Percentiles rank a stretch among this genome's conserved stretches.
phyloP scores from a whole-genome alignment of 768 basidiomycete species.

The Candolleomyces efflorescens region DNA sequence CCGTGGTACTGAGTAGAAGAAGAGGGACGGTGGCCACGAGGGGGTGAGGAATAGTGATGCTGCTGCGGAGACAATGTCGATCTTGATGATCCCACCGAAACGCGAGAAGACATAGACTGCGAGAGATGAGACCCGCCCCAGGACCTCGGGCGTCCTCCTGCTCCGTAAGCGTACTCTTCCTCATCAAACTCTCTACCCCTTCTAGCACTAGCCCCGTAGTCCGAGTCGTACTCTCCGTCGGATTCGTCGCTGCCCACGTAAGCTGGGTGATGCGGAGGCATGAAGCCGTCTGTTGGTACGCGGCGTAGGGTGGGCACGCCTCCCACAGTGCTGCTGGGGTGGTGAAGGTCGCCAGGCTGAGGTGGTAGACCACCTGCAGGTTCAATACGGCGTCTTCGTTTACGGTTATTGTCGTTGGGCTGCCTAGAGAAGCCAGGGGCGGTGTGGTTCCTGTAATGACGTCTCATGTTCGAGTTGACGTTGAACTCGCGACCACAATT shows the following conservation, averaged over 20 bases:
- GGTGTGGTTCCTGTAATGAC: slow-evolving; percentile 70
- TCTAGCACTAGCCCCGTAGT: too few species aligned
- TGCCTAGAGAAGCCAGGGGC: slow-evolving; percentile 28
- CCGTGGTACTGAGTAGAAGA: too few species aligned
- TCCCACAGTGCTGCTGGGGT: neutral
- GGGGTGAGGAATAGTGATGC: too few species aligned
- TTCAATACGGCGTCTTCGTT: slow-evolving; percentile 18
- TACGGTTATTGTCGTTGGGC: slow-evolving; percentile 21
- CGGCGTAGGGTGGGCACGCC: neutral
- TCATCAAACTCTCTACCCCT: too few species aligned
- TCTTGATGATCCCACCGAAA: too few species aligned
- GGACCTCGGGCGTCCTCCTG: too few species aligned
- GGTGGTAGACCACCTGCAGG: neutral
- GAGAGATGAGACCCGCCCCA: too few species aligned
- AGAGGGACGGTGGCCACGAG: too few species aligned
- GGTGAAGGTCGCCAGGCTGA: neutral
- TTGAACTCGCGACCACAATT: slow-evolving; percentile 76
- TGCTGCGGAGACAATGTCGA: too few species aligned
- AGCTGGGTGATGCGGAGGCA: slow-evolving; percentile 10
- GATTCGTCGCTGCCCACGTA: slow-evolving; percentile 23
- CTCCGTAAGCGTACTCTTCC: too few species aligned
- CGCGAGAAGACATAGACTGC: too few species aligned
- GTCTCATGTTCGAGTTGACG: slow-evolving; percentile 82
- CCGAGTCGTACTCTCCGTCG: slow-evolving; percentile 12
- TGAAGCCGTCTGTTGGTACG: neutral